Conservation (phyloP, 371 early-diverging fungal species). For the Actinomortierella wolfii region DNA sequence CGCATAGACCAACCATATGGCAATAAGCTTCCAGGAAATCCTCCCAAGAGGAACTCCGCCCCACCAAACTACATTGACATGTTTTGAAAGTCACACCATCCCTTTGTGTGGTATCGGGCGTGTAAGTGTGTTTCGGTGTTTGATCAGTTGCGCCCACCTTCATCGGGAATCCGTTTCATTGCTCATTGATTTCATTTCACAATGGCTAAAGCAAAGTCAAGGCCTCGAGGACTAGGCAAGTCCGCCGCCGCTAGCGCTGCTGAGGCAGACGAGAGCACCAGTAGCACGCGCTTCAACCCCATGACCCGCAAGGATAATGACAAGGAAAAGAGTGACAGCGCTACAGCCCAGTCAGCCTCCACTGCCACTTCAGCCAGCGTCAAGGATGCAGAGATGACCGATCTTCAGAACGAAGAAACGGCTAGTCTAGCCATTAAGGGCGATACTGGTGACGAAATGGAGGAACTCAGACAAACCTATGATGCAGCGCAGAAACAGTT, state of each 20-base stretch:
- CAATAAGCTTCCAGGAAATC: too few species aligned
- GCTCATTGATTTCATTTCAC: neutral
- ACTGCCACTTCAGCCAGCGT: neutral
- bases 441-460: constrained; percentile 32
- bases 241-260: constrained; percentile 6
- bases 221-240: constrained; percentile 35
- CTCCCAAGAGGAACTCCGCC: too few species aligned
- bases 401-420: constrained; percentile 8
- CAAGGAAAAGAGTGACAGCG: neutral
- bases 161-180: too few species aligned
- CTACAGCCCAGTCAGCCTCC: neutral
- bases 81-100: too few species aligned
- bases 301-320: constrained; percentile 9
- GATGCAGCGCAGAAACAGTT: constrained; percentile 47
- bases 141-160: too few species aligned
- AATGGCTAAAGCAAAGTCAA: constrained; percentile 32
- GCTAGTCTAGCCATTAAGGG: constrained; percentile 31
- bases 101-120: too few species aligned
- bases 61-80: too few species aligned
- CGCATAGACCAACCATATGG: too few species aligned
- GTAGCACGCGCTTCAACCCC: constrained; percentile 22
- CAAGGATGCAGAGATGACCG: neutral
- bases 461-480: constrained; percentile 39
- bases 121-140: too few species aligned
- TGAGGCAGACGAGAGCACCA: neutral